phyloP scores from a whole-genome alignment of 768 basidiomycete species.

The Leccinum incarnatum region DNA sequence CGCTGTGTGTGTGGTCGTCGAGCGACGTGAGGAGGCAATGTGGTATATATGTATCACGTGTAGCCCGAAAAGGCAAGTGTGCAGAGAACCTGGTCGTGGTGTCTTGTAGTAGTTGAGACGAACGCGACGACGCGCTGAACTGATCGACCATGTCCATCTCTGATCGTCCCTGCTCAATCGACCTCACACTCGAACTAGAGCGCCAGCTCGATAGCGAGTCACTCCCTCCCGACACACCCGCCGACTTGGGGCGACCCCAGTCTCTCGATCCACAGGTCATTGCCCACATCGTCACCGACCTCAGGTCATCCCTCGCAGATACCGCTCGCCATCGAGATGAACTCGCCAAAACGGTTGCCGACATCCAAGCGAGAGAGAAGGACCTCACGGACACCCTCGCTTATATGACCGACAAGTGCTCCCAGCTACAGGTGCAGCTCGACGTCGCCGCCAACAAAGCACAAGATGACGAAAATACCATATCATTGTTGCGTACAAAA shows the following conservation, averaged over 20 bases:
- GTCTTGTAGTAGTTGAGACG: background rate
- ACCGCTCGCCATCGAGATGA: conserved; percentile 73
- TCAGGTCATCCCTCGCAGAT: conserved; percentile 62
- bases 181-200: conserved; percentile 78
- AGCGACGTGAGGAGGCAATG: background rate
- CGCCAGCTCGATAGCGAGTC: conserved; percentile 68
- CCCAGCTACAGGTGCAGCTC: conserved; percentile 55
- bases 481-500: conserved; percentile 71
- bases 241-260: conserved; percentile 35
- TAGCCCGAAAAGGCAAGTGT: background rate
- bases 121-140: conserved; percentile 9
- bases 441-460: conserved; percentile 47
- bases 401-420: conserved; percentile 64
- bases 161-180: conserved; percentile 54
- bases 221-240: conserved; percentile 46
- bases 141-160: conserved; percentile 30
- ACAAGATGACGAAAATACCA: conserved; percentile 76
- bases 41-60: conserved; percentile 13
- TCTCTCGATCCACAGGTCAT: conserved; percentile 75
- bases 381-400: conserved; percentile 61
- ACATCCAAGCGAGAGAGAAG: conserved; percentile 52
- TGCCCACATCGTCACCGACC: conserved; percentile 70
- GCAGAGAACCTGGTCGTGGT: no score
- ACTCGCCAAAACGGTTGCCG: conserved; percentile 49
- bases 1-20: background rate